Evolutionary conservation across 208 protist species (phyloP), one percentile per base, ranked within the genome.

Genomic region (Leishmania amazonensis): DNA sequence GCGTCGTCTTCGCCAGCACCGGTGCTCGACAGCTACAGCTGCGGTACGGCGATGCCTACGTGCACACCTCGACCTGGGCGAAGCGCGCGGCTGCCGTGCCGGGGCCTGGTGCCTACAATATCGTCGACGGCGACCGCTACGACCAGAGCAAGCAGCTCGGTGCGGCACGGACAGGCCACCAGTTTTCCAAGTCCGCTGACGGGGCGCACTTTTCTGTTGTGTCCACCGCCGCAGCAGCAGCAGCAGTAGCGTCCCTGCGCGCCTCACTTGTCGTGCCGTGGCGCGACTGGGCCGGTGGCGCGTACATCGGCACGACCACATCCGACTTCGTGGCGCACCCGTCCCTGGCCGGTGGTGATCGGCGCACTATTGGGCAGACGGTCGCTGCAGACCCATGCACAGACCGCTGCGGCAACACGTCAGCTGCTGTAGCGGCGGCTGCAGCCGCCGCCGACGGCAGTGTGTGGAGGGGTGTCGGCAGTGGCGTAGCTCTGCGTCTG

Each of bases 91-190:
- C 81, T 5, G 80, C 82, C 8, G 47, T 85, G 64, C 86, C 86
- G 0, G 86, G 86, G 21, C 86, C 86, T 19, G 86, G 86, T n/a
- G 80, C 82, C 24, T 89, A 89, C 77, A 83, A 84, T 71, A 49
- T 84, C 76, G 42, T 84, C 35, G 79, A 79, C 76, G 75, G 78
- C 57, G 79, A 81, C 45, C 75, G 80, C 75, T 42, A 72, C 51
- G 79, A 84, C 58, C 79, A 81, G 31, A 78, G 79, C 60, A 60
- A 40, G 13, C 80, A 79, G 62, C 54, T 70, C 13, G 71, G 84
- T 38, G 57, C n/a, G n/a, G 79, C 79, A 9, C 77, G 64, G 68
- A 38, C 40, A 9, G 80, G 82, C 64, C 81, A 77, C 38, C 74
- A 42, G 8, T 85, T 85, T 51, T 42, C 80, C 21, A 83, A 81